Evolutionary conservation across 2,329 filamentous ascomycete genomes (phyloP).

Genomic region (Verticillium nubilum): DNA sequence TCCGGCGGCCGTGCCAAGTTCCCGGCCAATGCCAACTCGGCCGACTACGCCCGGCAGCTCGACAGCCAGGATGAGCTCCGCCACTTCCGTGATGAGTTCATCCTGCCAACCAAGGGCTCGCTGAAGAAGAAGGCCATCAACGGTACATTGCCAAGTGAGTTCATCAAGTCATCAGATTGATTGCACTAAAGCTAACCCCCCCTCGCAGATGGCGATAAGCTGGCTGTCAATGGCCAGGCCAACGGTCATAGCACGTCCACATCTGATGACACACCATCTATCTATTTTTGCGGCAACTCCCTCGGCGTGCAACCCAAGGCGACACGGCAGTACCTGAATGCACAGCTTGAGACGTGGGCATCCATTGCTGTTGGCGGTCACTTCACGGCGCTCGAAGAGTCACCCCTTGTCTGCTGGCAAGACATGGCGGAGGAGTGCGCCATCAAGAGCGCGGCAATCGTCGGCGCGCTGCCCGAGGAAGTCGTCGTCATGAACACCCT

Average conservation of each 20-base stretch:
- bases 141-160: slow-evolving; percentile 34
- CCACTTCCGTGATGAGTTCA: slow-evolving; percentile 63
- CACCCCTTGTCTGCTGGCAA: slow-evolving; percentile 67
- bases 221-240: slow-evolving; percentile 11
- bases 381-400: slow-evolving; percentile 64
- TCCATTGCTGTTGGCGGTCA: slow-evolving; percentile 81
- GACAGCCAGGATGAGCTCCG: slow-evolving; percentile 57
- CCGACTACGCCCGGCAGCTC: slow-evolving; percentile 44
- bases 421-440: slow-evolving; percentile 73
- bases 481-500: slow-evolving; percentile 86
- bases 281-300: slow-evolving; percentile 78
- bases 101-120: slow-evolving; percentile 69
- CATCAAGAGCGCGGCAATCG: slow-evolving; percentile 62
- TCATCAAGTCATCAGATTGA: background rate
- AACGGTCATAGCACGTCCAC: slow-evolving; percentile 18
- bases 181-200: background rate
- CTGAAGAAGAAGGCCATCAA: slow-evolving; percentile 58
- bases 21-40: slow-evolving; percentile 38
- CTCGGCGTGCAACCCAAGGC: slow-evolving; percentile 68
- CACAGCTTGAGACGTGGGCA: slow-evolving; percentile 78
- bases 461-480: slow-evolving; percentile 68
- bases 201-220: background rate
- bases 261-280: slow-evolving; percentile 39
- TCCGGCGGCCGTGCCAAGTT: slow-evolving; percentile 37
- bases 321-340: slow-evolving; percentile 58